phyloP scores from a whole-genome alignment of 139 green algal genomes.

The Chlorella vulgaris region DNA sequence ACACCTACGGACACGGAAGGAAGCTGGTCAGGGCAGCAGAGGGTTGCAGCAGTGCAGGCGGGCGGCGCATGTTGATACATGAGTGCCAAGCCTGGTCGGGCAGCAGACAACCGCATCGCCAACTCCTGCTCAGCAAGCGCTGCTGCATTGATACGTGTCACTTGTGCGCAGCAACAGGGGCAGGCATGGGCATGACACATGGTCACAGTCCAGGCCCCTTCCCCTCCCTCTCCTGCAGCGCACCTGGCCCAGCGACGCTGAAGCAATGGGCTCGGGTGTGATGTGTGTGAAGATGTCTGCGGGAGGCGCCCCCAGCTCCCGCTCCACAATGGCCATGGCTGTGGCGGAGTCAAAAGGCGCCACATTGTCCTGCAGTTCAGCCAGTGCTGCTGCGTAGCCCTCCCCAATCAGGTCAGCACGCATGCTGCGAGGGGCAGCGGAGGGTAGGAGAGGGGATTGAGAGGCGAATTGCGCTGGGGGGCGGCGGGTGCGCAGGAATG shows the following conservation, averaged over 20 bases:
- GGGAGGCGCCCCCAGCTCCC: slow-evolving; percentile 83
- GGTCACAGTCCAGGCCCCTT: neutral
- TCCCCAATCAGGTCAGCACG: slow-evolving; percentile 71
- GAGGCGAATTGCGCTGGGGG: too few relatives aligned
- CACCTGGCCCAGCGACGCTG: slow-evolving; percentile 88
- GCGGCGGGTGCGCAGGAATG: too few relatives aligned
- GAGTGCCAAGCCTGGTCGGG: too few relatives aligned
- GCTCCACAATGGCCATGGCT: slow-evolving; percentile 81
- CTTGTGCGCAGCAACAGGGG: neutral
- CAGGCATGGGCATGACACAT: too few relatives aligned
- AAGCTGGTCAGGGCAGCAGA: too few relatives aligned
- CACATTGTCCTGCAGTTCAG: slow-evolving; percentile 69
- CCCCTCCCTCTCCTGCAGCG: neutral
- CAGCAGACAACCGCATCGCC: neutral
- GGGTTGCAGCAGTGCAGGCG: too few relatives aligned
- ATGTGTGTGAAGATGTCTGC: slow-evolving; percentile 88
- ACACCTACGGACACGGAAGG: slow-evolving; percentile 85
- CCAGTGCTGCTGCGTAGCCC: slow-evolving; percentile 73
- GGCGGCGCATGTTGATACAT: slow-evolving; percentile 49
- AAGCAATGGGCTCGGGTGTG: slow-evolving; percentile 84
- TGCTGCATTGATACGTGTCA: neutral
- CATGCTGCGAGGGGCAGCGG: slow-evolving; percentile 31
- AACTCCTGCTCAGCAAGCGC: too few relatives aligned
- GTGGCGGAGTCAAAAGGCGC: slow-evolving; percentile 48
- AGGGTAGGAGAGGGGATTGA: too few relatives aligned